These are phyloP conservation scores for Alternaria sp. DNA, from an alignment of 2,329 filamentous ascomycete genomes.

Conservation along the genomic window DNA sequence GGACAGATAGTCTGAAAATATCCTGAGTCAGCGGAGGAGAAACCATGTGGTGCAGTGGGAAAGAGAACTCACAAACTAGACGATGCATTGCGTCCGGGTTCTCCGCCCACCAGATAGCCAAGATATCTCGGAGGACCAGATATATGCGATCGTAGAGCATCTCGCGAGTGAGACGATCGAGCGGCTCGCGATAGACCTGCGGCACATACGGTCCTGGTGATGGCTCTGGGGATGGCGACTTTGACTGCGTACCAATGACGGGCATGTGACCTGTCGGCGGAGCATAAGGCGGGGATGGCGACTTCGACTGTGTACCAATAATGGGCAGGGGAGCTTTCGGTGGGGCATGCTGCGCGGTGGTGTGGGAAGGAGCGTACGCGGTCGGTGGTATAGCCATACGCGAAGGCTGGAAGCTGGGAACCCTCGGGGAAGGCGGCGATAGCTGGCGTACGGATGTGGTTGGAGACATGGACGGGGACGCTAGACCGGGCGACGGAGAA, in stretches of 20 bases:
- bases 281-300: neutral
- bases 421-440: neutral
- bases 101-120: neutral
- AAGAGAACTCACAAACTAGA: neutral
- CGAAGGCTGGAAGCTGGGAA: neutral
- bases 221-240: neutral
- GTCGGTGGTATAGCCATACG: neutral
- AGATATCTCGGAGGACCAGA: neutral
- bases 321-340: neutral
- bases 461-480: neutral
- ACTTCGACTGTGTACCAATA: neutral
- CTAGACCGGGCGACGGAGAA: neutral
- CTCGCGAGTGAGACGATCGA: neutral
- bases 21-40: neutral
- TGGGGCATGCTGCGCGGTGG: neutral
- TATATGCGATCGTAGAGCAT: conserved; percentile 6
- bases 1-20: neutral
- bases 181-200: neutral
- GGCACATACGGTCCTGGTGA: neutral
- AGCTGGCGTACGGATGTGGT: neutral
- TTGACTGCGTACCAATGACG: neutral
- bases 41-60: neutral
- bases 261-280: neutral
- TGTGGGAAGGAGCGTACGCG: neutral
- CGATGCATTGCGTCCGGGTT: neutral